phyloP scores from a whole-genome alignment of 331 rosid genomes.

The Quercus tomentella region DNA sequence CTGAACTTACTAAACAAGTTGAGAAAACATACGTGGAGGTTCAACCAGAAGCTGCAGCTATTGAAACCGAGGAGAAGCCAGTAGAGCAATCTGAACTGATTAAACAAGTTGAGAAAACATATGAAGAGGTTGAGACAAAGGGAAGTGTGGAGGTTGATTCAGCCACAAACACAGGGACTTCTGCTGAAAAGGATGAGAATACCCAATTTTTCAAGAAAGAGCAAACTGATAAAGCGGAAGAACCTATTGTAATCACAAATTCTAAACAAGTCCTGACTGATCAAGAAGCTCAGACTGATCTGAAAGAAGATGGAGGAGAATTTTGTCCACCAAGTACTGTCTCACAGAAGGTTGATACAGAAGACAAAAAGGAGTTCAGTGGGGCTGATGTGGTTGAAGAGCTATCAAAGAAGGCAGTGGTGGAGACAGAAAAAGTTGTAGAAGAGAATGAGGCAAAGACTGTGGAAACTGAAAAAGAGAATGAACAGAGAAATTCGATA shows the following conservation, averaged over 20 bases:
- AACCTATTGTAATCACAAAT: slow-evolving; percentile 3
- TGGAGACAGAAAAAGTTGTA: slow-evolving; percentile 29
- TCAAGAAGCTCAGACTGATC: slow-evolving; percentile 28
- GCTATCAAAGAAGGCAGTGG: slow-evolving; percentile 31
- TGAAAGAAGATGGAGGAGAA: slow-evolving; percentile 16
- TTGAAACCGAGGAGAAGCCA: slow-evolving; percentile 26
- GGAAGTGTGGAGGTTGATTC: slow-evolving; percentile 16
- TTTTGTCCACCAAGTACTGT: slow-evolving; percentile 12
- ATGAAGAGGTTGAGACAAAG: slow-evolving; percentile 29
- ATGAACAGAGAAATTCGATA: slow-evolving; percentile 27
- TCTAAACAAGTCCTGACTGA: slow-evolving; percentile 23
- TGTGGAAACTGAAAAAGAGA: slow-evolving; percentile 17
- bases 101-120: slow-evolving; percentile 18
- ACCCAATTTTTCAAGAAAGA: slow-evolving; percentile 10
- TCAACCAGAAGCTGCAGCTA: slow-evolving; percentile 14
- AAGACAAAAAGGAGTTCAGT: slow-evolving; percentile 39
- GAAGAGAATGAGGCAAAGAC: slow-evolving; percentile 29
- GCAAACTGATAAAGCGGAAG: slow-evolving; percentile 28
- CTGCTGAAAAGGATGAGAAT: slow-evolving; percentile 20
- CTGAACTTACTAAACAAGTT: slow-evolving; percentile 3
- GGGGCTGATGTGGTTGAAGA: slow-evolving; percentile 23
- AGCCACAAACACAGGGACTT: slow-evolving; percentile 21
- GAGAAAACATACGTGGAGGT: background rate
- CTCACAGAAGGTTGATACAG: slow-evolving; percentile 27
- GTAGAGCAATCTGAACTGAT: background rate